phyloP scores from a whole-genome alignment of 768 basidiomycete genomes.

The Termitomyces bulborhizus region DNA sequence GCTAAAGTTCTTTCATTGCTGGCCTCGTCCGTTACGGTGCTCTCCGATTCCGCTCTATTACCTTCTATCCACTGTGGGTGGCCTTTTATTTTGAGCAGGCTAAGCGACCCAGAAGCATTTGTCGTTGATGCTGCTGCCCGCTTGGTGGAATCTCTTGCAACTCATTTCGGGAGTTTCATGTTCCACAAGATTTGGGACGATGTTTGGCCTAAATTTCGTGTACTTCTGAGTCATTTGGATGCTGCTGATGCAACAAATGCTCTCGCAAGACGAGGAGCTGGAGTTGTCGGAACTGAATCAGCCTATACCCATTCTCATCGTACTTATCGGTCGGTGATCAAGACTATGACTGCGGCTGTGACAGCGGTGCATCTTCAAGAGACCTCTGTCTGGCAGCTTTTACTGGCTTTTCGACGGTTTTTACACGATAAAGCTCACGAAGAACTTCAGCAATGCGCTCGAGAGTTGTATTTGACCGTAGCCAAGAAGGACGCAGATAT shows the following conservation, averaged over 20 bases:
- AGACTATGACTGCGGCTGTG: slow-evolving; percentile 64
- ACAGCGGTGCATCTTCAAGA: slow-evolving; percentile 68
- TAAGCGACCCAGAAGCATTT: slow-evolving; percentile 66
- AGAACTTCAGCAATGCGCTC: slow-evolving; percentile 67
- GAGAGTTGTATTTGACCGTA: slow-evolving; percentile 57
- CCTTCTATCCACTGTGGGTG: slow-evolving; percentile 85
- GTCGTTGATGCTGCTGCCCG: slow-evolving; percentile 74
- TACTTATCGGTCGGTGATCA: slow-evolving; percentile 69
- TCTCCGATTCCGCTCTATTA: slow-evolving; percentile 68
- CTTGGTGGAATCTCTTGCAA: slow-evolving; percentile 67
- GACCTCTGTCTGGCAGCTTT: slow-evolving; percentile 72
- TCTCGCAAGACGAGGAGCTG: slow-evolving; percentile 47
- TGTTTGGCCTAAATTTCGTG: slow-evolving; percentile 80
- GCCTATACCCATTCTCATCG: slow-evolving; percentile 80
- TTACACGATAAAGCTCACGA: slow-evolving; percentile 58
- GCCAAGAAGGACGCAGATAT: slow-evolving; percentile 65
- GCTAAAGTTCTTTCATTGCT: slow-evolving; percentile 77
- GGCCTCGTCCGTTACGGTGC: slow-evolving; percentile 64
- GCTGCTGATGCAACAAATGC: slow-evolving; percentile 63
- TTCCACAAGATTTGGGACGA: slow-evolving; percentile 82
- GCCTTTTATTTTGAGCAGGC: slow-evolving; percentile 89
- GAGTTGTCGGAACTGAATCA: slow-evolving; percentile 55
- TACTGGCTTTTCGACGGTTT: slow-evolving; percentile 72
- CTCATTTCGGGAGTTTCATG: slow-evolving; percentile 81
- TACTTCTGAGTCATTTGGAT: slow-evolving; percentile 54